Percentiles rank a stretch among this genome's conserved stretches.
Evolutionary conservation across 2,329 filamentous ascomycete genomes (phyloP).

Genomic region (Claviceps pazoutovae): DNA sequence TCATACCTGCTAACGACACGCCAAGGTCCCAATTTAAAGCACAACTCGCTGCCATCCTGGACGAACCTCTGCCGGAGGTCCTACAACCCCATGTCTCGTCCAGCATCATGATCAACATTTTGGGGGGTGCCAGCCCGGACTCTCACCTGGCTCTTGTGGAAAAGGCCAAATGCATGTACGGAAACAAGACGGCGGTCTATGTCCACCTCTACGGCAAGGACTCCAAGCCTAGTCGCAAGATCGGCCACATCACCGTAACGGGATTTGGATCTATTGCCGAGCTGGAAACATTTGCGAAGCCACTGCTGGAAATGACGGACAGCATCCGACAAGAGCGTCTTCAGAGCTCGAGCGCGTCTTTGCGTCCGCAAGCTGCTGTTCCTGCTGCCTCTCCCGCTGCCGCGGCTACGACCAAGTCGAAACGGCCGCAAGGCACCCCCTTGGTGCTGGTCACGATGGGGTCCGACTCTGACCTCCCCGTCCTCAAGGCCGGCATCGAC

Average conservation of each 20-base stretch:
- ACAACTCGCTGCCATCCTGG: conserved; percentile 75
- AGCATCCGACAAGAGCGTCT: conserved; percentile 42
- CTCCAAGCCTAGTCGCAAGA: conserved; percentile 79
- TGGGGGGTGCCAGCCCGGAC: conserved; percentile 51
- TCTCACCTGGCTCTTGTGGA: conserved; percentile 44
- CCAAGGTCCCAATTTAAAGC: conserved; percentile 70
- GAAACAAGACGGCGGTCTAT: conserved; percentile 33
- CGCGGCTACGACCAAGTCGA: background rate
- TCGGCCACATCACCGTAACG: conserved; percentile 83
- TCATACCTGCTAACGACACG: background rate
- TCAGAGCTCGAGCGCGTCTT: conserved; percentile 14
- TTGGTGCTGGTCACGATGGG: conserved; percentile 73
- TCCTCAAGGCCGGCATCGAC: conserved; percentile 51
- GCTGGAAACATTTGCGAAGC: conserved; percentile 43
- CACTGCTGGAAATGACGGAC: conserved; percentile 54
- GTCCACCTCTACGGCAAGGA: conserved; percentile 89
- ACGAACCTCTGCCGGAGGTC: conserved; percentile 37
- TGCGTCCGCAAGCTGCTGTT: conserved; percentile 17
- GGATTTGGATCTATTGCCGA: conserved; percentile 52
- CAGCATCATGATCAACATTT: conserved; percentile 69
- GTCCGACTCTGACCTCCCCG: conserved; percentile 61
- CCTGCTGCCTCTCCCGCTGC: background rate
- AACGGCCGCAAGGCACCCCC: conserved; percentile 22
- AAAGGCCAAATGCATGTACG: conserved; percentile 29
- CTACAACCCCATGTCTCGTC: conserved; percentile 45